These are phyloP conservation scores for Cryphonectria nitschkei DNA, from an alignment of 2,329 filamentous ascomycete genomes.

Conservation along the genomic window DNA sequence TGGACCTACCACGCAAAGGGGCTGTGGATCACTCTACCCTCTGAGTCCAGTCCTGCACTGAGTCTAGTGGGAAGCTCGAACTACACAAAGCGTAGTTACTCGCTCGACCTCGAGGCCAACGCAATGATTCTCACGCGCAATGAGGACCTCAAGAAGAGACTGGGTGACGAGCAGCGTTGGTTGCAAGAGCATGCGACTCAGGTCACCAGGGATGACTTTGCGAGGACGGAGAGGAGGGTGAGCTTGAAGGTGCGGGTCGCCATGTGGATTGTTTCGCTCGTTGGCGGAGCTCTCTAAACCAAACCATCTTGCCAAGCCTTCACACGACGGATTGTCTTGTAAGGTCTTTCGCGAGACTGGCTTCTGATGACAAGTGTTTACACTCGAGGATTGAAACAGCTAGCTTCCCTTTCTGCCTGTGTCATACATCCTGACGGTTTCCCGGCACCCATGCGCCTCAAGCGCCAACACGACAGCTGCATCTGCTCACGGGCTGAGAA, in stretches of 20 bases:
- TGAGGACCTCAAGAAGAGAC: conserved; percentile 66
- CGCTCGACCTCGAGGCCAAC: conserved; percentile 87
- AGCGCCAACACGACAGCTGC: not conserved
- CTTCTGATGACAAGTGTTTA: not conserved
- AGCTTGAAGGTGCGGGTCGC: conserved; percentile 82
- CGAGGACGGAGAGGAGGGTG: conserved; percentile 79
- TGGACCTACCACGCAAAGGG: conserved; percentile 99
- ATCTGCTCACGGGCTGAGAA: not conserved
- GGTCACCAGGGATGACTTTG: conserved; percentile 78
- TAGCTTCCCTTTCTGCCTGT: not conserved
- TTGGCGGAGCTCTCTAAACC: conserved; percentile 81
- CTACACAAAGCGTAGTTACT: conserved; percentile 93
- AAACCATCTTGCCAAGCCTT: not conserved
- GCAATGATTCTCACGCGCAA: conserved; percentile 84
- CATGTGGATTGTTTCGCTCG: conserved; percentile 89
- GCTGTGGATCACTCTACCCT: conserved; percentile 80
- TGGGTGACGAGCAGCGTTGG: conserved; percentile 82
- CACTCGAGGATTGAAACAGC: not conserved
- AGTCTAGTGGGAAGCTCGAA: conserved; percentile 91
- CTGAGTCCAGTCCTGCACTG: conserved; percentile 69
- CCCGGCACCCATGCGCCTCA: not conserved
- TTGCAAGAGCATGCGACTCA: conserved; percentile 73
- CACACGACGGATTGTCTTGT: not conserved
- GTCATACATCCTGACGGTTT: not conserved
- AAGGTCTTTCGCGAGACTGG: not conserved